Evolutionary conservation across 192 early-diverging fungal genomes (phyloP), one percentile per base, ranked within the genome.

Genomic region (Gonapodya prolifera): DNA sequence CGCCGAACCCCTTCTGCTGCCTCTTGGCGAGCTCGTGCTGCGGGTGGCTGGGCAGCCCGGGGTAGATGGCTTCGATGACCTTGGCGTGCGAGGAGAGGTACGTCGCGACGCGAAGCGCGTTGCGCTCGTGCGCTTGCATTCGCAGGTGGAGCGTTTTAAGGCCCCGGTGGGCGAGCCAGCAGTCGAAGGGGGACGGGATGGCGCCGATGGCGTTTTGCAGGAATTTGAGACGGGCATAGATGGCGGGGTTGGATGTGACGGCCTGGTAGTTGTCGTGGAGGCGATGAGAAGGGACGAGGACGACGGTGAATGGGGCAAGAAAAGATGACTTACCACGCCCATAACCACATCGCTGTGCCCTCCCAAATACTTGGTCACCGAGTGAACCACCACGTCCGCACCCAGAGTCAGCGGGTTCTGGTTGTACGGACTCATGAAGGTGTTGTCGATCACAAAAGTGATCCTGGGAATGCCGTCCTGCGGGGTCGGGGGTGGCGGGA

Each of bases 281-380:
- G 95, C 89, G 85, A 98, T 98, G 86, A 97, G 96, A 80, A 98
- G 83, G 84, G 98, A 99, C 61, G 85, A 82, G 33, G 98, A 82
- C 82, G 87, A 31, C 91, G 89, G 82, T 88, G 81, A 82, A 88
- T 92, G 73, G 94, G 96, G 29, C 92, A 88, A 29, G 94, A 23
- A 23, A 61, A n/a, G 45, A 23, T 23, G 8, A 61, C 45, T 61
- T 23, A 61, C 94, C 34, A 96, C 88, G 81, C 97, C 97, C 94
- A 98, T 96, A 23, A 99, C 92, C 31, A 97, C 96, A 84, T 99
- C 97, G 30, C 95, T 97, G 84, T 99, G 96, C 69, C 97, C 96
- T 85, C 98, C 98, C 82, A 99, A 92, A 85, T 98, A 99, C 84
- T 98, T 98, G 76, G 96, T 99, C 30, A 96, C 95, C 28, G 95